A percentile compares a stretch with the other conserved stretches of the same genome.
Evolutionary conservation across 306 rosid genomes (phyloP).

Genomic region (Mucuna pruriens): DNA sequence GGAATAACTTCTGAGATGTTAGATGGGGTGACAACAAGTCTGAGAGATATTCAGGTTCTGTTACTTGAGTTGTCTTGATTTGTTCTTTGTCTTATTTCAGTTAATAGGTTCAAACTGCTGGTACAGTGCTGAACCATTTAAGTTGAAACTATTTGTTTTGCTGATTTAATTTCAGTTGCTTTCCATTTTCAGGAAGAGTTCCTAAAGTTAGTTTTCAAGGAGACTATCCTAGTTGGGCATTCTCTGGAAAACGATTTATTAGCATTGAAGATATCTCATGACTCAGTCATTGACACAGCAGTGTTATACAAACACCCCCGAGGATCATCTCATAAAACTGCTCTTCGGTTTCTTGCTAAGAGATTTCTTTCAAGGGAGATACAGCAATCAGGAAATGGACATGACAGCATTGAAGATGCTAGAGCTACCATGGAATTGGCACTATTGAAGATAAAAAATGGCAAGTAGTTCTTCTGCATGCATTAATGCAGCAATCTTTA

Average conservation of each 20-base stretch:
- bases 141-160: constrained; percentile 34
- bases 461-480: constrained; percentile 52
- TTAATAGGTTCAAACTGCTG: constrained; percentile 7
- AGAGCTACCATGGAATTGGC: constrained; percentile 92
- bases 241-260: constrained; percentile 91
- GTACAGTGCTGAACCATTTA: constrained; percentile 34
- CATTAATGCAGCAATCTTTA: constrained; percentile 14
- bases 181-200: constrained; percentile 70
- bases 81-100: constrained; percentile 32
- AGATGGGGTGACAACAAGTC: constrained; percentile 80
- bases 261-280: constrained; percentile 84
- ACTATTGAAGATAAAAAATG: constrained; percentile 74
- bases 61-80: constrained; percentile 31
- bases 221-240: constrained; percentile 90
- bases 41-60: constrained; percentile 88
- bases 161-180: constrained; percentile 50
- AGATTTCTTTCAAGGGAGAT: constrained; percentile 85
- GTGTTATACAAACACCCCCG: constrained; percentile 78
- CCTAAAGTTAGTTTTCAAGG: constrained; percentile 78
- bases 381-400: constrained; percentile 88
- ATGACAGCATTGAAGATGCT: constrained; percentile 96
- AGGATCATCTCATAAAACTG: constrained; percentile 73
- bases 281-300: constrained; percentile 84
- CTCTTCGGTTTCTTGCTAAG: constrained; percentile 81
- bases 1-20: constrained; percentile 93